These are phyloP conservation scores for Allium cepa DNA, from an alignment of 106 monocot genomes.

Conservation along the genomic window DNA sequence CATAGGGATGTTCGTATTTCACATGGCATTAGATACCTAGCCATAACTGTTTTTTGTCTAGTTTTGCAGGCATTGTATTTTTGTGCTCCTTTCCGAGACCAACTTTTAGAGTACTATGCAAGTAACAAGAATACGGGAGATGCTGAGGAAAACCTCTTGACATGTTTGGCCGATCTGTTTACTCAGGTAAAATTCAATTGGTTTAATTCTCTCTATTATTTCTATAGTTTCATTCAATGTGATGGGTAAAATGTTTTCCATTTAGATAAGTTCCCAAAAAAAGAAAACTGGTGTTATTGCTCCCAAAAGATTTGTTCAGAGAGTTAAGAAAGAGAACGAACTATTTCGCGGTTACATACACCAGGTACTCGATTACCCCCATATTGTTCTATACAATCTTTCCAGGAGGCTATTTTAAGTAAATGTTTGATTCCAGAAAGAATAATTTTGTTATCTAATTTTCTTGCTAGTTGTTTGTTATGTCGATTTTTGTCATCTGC, in stretches of 20 bases:
- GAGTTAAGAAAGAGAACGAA: conserved; percentile 28
- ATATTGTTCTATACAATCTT: not conserved
- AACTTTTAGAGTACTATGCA: conserved; percentile 66
- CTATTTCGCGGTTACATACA: conserved; percentile 22
- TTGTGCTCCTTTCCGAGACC: conserved; percentile 71
- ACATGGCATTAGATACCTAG: no score
- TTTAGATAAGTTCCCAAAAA: conserved; percentile 27
- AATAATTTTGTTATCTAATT: no score
- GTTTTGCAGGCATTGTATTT: conserved; percentile 61
- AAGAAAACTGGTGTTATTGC: conserved; percentile 31
- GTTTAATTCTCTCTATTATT: not conserved
- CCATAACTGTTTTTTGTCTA: no score
- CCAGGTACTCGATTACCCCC: conserved; percentile 15
- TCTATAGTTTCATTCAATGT: not conserved
- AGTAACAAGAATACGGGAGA: conserved; percentile 55
- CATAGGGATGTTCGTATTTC: no score
- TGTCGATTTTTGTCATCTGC: no score
- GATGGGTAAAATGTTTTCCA: not conserved
- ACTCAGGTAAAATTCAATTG: conserved; percentile 38
- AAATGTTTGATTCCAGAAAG: no score
- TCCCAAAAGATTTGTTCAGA: conserved; percentile 24
- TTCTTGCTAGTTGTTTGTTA: no score
- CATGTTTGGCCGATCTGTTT: conserved; percentile 80
- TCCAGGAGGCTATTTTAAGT: no score
- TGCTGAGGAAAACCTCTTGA: conserved; percentile 66